Evolutionary conservation across 2,329 filamentous ascomycete genomes (phyloP).

Genomic region (Didymella glomerata): DNA sequence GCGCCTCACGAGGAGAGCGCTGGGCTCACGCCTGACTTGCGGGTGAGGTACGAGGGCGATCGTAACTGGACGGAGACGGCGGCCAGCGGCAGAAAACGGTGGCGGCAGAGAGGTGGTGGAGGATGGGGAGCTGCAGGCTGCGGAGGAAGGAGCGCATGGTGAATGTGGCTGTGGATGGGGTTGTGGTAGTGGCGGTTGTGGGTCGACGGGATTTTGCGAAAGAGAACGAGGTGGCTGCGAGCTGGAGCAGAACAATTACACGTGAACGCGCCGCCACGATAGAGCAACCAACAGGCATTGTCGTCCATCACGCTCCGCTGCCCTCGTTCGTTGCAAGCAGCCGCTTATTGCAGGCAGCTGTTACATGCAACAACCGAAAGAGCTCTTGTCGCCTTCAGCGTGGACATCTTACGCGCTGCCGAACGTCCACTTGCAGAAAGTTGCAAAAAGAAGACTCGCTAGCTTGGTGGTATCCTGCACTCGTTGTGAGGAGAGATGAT

Average conservation of each 20-base stretch:
- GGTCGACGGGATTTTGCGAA: not conserved
- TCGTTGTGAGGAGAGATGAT: no score
- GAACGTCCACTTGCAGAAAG: no score
- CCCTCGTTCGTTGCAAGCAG: conserved; percentile 5
- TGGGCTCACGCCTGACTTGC: conserved; percentile 1
- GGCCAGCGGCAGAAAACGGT: not conserved
- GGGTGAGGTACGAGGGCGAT: conserved; percentile 2
- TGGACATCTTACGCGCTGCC: no score
- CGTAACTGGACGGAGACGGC: not conserved
- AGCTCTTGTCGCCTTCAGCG: not conserved
- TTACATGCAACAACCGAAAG: conserved; percentile 3
- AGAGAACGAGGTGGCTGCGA: not conserved
- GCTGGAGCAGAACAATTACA: conserved; percentile 3
- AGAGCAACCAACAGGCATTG: not conserved
- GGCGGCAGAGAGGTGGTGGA: not conserved
- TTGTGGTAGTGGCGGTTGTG: not conserved
- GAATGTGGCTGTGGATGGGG: not conserved
- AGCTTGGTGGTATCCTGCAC: no score
- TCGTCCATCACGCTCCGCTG: not conserved
- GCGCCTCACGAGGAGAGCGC: conserved; percentile 8
- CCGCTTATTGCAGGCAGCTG: not conserved
- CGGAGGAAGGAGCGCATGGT: conserved; percentile 1
- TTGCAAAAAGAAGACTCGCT: no score
- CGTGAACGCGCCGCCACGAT: not conserved
- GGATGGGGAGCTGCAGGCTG: not conserved